Conservation (phyloP, 2,329 filamentous ascomycete genomes). For the Tolypocladium inflatum region DNA sequence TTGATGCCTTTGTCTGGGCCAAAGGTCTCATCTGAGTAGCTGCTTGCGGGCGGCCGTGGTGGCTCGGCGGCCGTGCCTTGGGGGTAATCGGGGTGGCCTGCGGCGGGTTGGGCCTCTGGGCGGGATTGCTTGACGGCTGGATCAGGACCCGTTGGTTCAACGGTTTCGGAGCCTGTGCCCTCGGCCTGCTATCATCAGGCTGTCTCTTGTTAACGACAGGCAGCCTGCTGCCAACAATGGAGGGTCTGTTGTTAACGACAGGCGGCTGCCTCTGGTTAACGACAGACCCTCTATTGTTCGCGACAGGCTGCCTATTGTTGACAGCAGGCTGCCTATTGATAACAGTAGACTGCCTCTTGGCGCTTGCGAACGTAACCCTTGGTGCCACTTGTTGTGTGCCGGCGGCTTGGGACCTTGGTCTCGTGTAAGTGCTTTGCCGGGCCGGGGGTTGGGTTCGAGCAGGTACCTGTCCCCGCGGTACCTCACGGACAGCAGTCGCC, state of each 20-base stretch:
- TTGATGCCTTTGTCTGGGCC: neutral
- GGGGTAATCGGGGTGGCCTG: neutral
- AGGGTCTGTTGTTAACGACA: neutral
- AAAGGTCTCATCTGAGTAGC: neutral
- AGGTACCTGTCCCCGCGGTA: neutral
- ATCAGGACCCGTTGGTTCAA: neutral
- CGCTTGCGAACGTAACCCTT: no score
- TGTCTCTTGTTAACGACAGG: neutral
- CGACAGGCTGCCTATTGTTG: no score
- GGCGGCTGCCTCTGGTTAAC: neutral
- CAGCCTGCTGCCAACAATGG: neutral
- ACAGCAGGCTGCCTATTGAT: neutral
- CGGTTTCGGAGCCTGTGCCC: neutral
- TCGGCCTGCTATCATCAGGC: neutral
- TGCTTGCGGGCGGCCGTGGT: neutral
- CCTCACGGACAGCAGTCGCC: neutral
- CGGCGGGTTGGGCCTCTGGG: neutral
- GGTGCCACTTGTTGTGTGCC: neutral
- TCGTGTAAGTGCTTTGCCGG: neutral
- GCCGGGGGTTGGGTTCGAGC: neutral
- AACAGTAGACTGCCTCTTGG: neutral
- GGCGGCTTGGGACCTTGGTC: neutral
- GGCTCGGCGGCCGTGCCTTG: neutral
- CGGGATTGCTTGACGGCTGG: neutral
- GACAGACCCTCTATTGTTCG: no score